Evolutionary conservation across 306 rosid genomes (phyloP).

Genomic region (Lathyrus tuberosus): DNA sequence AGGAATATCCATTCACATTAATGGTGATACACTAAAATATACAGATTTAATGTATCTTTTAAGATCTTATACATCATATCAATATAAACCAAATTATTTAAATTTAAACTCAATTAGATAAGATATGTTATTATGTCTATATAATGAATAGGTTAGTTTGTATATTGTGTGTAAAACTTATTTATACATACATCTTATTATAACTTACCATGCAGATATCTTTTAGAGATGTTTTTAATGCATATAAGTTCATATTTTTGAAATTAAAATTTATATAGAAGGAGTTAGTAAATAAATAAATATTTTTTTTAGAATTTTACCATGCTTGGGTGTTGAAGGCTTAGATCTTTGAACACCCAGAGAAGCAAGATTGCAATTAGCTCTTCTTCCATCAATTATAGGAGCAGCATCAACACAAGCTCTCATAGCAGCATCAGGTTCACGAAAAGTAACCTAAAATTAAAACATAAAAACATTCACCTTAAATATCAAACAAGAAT

Average conservation of each 20-base stretch:
- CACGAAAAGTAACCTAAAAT: slow-evolving; percentile 81
- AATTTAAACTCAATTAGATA: slow-evolving; percentile 4
- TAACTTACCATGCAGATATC: neutral
- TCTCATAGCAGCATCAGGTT: slow-evolving; percentile 94
- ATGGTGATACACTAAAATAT: slow-evolving; percentile 31
- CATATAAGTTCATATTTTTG: neutral
- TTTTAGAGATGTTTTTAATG: neutral
- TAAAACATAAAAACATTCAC: neutral
- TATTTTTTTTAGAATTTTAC: slow-evolving; percentile 30
- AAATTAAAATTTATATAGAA: neutral
- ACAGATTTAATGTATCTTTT: slow-evolving; percentile 38
- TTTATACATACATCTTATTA: neutral
- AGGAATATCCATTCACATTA: slow-evolving; percentile 48
- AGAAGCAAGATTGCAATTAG: slow-evolving; percentile 98
- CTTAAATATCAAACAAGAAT: neutral
- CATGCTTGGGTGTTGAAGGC: slow-evolving; percentile 98
- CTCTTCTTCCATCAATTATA: slow-evolving; percentile 92
- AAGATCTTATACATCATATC: slow-evolving; percentile 51
- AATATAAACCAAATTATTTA: neutral
- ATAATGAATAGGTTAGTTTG: neutral
- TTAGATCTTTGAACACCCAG: slow-evolving; percentile 98
- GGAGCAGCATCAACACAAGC: slow-evolving; percentile 99
- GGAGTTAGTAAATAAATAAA: too few relatives aligned
- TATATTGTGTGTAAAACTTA: neutral
- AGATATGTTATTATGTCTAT: slow-evolving; percentile 8